These are phyloP conservation scores for Cyphellophora europaea DNA, from an alignment of 2,329 filamentous ascomycete species.

Conservation along the genomic window DNA sequence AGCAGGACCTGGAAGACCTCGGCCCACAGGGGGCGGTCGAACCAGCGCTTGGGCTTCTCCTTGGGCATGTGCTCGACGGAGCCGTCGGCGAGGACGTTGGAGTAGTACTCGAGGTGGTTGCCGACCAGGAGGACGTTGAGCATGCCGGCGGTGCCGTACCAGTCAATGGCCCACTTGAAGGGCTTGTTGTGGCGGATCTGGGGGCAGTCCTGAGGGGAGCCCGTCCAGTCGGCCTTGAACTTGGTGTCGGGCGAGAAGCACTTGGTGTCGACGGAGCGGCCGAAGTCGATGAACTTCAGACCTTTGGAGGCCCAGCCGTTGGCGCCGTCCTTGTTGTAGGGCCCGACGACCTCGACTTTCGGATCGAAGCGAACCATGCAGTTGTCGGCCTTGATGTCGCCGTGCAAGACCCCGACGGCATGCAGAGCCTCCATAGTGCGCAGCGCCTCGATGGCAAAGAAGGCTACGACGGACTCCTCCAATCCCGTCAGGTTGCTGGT, in stretches of 20 bases:
- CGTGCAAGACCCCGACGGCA: slow-evolving; percentile 69
- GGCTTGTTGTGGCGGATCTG: slow-evolving; percentile 91
- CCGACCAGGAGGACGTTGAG: slow-evolving; percentile 87
- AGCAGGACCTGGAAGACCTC: slow-evolving; percentile 76
- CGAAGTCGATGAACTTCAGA: slow-evolving; percentile 85
- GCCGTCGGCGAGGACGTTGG: not conserved
- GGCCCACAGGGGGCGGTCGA: slow-evolving; percentile 87
- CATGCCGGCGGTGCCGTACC: slow-evolving; percentile 82
- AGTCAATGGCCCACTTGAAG: slow-evolving; percentile 97
- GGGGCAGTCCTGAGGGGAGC: slow-evolving; percentile 74
- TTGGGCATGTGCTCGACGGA: slow-evolving; percentile 60
- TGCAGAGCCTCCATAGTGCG: slow-evolving; percentile 85
- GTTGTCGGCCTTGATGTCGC: slow-evolving; percentile 93
- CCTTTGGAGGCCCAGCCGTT: slow-evolving; percentile 75
- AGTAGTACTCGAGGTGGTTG: not conserved
- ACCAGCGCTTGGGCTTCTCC: slow-evolving; percentile 85
- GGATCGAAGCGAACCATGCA: slow-evolving; percentile 68
- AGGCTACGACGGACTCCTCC: slow-evolving; percentile 90
- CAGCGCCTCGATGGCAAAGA: slow-evolving; percentile 84
- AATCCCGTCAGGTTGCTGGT: slow-evolving; percentile 51
- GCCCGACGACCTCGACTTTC: slow-evolving; percentile 38
- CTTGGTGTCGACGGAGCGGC: slow-evolving; percentile 86
- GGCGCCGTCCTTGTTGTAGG: slow-evolving; percentile 64
- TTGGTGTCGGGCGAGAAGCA: slow-evolving; percentile 66
- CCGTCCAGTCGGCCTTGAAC: slow-evolving; percentile 96